Conservation (phyloP, 768 basidiomycete species). For the Zangia roseola region DNA sequence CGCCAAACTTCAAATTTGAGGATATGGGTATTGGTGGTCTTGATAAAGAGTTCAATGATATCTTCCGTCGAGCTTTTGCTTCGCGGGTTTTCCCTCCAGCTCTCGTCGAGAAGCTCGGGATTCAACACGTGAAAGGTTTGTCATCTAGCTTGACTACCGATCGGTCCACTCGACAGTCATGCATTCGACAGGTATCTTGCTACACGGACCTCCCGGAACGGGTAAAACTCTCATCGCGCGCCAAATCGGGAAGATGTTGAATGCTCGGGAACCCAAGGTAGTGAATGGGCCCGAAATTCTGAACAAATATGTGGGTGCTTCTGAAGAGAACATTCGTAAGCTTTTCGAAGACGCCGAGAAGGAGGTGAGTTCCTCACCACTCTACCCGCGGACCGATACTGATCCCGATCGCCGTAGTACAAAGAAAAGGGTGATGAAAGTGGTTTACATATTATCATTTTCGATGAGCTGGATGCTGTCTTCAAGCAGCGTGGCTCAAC, state of each 20-base stretch:
- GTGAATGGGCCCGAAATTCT: conserved; percentile 98
- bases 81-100: conserved; percentile 98
- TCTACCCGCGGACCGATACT: not conserved
- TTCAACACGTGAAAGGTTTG: conserved; percentile 95
- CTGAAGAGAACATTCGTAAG: conserved; percentile 97
- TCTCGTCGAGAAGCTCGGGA: conserved; percentile 95
- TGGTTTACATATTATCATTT: conserved; percentile 98
- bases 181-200: conserved; percentile 68
- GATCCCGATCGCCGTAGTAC: conserved; percentile 52
- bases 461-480: conserved; percentile 97
- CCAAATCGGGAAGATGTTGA: conserved; percentile 99
- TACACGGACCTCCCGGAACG: conserved; percentile 96
- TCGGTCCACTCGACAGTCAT: not conserved
- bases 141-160: not conserved
- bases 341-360: conserved; percentile 98
- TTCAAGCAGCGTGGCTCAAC: conserved; percentile 98
- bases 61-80: conserved; percentile 98
- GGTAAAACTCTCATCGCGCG: conserved; percentile 98
- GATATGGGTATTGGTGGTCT: conserved; percentile 99
- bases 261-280: conserved; percentile 95
- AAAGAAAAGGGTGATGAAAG: conserved; percentile 97
- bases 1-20: conserved; percentile 98
- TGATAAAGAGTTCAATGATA: conserved; percentile 91
- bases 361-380: conserved; percentile 54
- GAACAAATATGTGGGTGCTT: conserved; percentile 95